Conservation (phyloP, 768 basidiomycete genomes). For the Stropharia rugosoannulata region DNA sequence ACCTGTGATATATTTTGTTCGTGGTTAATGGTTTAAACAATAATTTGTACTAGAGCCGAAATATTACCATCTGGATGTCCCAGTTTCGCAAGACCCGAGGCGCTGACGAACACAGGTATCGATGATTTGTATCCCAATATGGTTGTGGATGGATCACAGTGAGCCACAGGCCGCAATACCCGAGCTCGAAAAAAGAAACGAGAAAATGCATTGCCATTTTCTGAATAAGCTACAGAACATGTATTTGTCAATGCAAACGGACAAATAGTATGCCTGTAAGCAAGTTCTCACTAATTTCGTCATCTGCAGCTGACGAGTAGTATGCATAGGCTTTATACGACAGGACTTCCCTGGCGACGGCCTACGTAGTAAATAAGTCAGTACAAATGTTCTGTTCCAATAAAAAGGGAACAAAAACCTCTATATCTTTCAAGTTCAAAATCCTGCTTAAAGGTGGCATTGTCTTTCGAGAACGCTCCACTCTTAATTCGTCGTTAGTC, state of each 20-base stretch:
- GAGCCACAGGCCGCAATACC: slow-evolving; percentile 66
- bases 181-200: slow-evolving; percentile 88
- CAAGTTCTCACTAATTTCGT: slow-evolving; percentile 70
- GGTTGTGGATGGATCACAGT: slow-evolving; percentile 69
- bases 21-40: background rate
- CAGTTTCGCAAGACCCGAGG: slow-evolving; percentile 80
- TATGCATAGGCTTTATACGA: slow-evolving; percentile 78
- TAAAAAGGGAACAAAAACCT: slow-evolving; percentile 42
- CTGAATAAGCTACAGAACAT: slow-evolving; percentile 30
- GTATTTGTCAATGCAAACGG: slow-evolving; percentile 12
- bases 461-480: slow-evolving; percentile 55
- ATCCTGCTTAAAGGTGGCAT: slow-evolving; percentile 71
- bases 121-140: slow-evolving; percentile 70
- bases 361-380: slow-evolving; percentile 33
- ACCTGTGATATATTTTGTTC: slow-evolving; percentile 37
- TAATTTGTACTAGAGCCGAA: background rate
- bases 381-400: background rate
- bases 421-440: slow-evolving; percentile 78
- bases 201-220: slow-evolving; percentile 79
- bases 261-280: background rate
- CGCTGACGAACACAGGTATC: slow-evolving; percentile 82
- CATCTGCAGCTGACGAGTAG: slow-evolving; percentile 86
- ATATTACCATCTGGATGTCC: slow-evolving; percentile 75
- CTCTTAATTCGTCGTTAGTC: slow-evolving; percentile 70
- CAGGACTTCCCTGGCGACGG: slow-evolving; percentile 69